These are phyloP conservation scores for Erythrobasidium yunnanense DNA, from an alignment of 768 basidiomycete genomes.

Conservation along the genomic window DNA sequence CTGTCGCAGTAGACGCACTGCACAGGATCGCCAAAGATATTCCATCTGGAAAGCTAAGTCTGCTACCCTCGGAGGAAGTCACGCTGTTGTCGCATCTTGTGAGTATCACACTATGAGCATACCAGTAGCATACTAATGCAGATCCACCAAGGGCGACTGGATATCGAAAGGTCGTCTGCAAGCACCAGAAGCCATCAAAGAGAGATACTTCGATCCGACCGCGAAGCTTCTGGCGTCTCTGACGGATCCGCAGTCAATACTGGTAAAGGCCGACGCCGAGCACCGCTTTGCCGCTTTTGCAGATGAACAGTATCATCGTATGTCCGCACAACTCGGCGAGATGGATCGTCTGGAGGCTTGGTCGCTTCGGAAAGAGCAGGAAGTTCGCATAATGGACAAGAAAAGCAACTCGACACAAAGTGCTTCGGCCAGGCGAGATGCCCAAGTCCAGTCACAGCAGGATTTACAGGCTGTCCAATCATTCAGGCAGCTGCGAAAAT, in stretches of 20 bases:
- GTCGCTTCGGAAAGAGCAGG: conserved; percentile 58
- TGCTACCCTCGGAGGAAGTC: neutral
- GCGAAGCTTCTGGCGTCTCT: conserved; percentile 40
- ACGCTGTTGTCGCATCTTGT: conserved; percentile 49
- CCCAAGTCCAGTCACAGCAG: conserved; percentile 46
- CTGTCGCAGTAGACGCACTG: conserved; percentile 64
- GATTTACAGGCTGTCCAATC: conserved; percentile 49
- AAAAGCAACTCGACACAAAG: conserved; percentile 33
- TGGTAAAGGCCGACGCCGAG: conserved; percentile 52
- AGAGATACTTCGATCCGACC: conserved; percentile 61
- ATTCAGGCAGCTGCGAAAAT: conserved; percentile 47
- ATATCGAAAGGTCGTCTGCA: conserved; percentile 72
- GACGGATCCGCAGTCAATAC: too few species aligned
- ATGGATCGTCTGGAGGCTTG: conserved; percentile 59
- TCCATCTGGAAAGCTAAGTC: neutral
- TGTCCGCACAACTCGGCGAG: conserved; percentile 56
- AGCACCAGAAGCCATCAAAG: conserved; percentile 60
- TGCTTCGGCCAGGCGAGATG: conserved; percentile 44
- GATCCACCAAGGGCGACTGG: conserved; percentile 65
- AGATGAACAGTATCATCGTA: conserved; percentile 68
- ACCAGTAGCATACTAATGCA: neutral
- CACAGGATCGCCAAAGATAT: neutral
- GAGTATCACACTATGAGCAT: neutral
- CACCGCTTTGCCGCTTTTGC: conserved; percentile 80
- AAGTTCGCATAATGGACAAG: conserved; percentile 49